These are phyloP conservation scores for Cladorrhinum sp. DNA, from an alignment of 2,329 filamentous ascomycete species.

Conservation along the genomic window DNA sequence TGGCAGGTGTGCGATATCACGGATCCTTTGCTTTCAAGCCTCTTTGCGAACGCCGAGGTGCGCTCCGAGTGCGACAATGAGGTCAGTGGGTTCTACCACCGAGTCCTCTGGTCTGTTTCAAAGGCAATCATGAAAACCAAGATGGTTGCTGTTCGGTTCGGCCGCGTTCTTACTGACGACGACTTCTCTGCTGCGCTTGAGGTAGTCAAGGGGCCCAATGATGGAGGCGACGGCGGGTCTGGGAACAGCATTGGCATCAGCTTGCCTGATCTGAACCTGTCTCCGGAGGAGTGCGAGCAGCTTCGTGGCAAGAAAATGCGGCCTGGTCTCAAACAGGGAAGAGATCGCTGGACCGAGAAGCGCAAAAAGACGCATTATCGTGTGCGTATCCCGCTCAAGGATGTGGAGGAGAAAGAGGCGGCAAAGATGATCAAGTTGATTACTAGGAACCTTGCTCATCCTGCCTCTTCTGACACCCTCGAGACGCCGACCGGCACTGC, in stretches of 20 bases:
- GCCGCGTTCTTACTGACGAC: constrained; percentile 47
- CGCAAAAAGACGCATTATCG: constrained; percentile 29
- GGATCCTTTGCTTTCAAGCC: constrained; percentile 66
- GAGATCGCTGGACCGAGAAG: constrained; percentile 24
- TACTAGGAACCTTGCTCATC: constrained; percentile 2
- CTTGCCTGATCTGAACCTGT: constrained; percentile 40
- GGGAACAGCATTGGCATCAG: constrained; percentile 36
- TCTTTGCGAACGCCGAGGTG: constrained; percentile 63
- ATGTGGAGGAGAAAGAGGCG: constrained; percentile 27
- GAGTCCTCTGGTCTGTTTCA: constrained; percentile 76
- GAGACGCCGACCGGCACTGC: background rate
- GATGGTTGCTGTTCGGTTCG: constrained; percentile 64
- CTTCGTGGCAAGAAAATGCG: constrained; percentile 35
- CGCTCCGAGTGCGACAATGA: constrained; percentile 56
- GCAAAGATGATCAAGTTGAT: constrained; percentile 28
- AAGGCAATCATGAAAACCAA: constrained; percentile 88
- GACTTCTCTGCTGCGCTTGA: constrained; percentile 45
- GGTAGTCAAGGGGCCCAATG: constrained; percentile 21
- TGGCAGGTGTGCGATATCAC: constrained; percentile 94
- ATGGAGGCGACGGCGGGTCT: constrained; percentile 25
- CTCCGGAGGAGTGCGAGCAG: constrained; percentile 35
- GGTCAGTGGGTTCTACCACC: constrained; percentile 79
- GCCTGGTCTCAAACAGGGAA: constrained; percentile 23
- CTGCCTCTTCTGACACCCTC: background rate
- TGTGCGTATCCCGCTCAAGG: constrained; percentile 28